Percentiles rank a stretch among this genome's conserved stretches.
These are phyloP conservation scores for Daldinia eschscholtzii DNA, from an alignment of 2,329 filamentous ascomycete species.

Conservation along the genomic window DNA sequence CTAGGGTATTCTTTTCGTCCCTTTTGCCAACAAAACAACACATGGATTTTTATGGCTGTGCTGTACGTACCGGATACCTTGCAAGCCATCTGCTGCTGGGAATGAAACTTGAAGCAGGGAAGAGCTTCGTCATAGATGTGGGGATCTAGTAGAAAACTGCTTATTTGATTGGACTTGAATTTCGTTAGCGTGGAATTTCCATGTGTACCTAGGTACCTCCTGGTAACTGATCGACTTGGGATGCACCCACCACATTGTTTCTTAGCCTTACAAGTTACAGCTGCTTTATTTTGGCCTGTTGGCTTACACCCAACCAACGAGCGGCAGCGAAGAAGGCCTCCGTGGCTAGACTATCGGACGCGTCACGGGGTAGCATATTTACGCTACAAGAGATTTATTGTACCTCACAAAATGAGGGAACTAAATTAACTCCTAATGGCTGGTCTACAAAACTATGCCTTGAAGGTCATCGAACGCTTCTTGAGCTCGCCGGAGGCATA, in stretches of 20 bases:
- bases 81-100: constrained; percentile 17
- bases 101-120: constrained; percentile 22
- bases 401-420: not conserved
- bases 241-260: not conserved
- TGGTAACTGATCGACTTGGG: not conserved
- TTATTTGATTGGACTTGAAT: constrained; percentile 18
- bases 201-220: not conserved
- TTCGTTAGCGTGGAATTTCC: not conserved
- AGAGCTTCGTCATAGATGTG: constrained; percentile 39
- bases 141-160: constrained; percentile 6
- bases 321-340: not conserved
- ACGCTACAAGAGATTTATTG: too few relatives aligned
- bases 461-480: constrained; percentile 20
- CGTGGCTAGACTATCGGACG: not conserved
- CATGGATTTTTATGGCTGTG: constrained; percentile 12
- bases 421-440: not conserved
- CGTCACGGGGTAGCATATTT: not conserved
- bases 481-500: constrained; percentile 49
- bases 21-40: not conserved
- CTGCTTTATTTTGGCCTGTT: not conserved
- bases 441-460: constrained; percentile 5
- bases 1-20: not conserved
- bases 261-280: not conserved
- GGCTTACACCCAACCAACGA: not conserved
- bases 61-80: constrained; percentile 26